A percentile compares a stretch with the other conserved stretches of the same genome.
Conservation (phyloP, 441 rosid species). For the Capsella rubella region DNA sequence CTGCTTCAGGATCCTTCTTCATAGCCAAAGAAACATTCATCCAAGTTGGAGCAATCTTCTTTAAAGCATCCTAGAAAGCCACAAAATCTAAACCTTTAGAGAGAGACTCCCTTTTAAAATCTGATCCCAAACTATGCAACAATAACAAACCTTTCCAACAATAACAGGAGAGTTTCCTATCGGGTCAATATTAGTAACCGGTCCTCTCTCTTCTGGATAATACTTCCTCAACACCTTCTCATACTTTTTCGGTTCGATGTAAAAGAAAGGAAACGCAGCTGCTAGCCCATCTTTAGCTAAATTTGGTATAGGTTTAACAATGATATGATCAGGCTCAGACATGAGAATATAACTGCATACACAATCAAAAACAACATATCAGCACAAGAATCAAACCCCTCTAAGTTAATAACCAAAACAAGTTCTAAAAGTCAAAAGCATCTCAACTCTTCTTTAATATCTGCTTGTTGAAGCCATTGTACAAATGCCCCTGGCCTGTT, state of each 20-base stretch:
- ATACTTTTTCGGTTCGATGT: conserved; percentile 89
- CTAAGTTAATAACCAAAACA: background rate
- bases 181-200: conserved; percentile 78
- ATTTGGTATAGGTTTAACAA: conserved; percentile 96
- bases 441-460: conserved; percentile 89
- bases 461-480: conserved; percentile 91
- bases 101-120: background rate
- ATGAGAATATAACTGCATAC: conserved; percentile 76
- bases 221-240: conserved; percentile 77
- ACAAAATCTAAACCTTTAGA: conserved; percentile 9
- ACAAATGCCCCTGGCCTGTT: conserved; percentile 99
- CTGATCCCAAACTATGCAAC: conserved; percentile 18
- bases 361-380: conserved; percentile 15
- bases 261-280: conserved; percentile 97
- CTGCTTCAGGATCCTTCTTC: conserved; percentile 96
- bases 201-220: conserved; percentile 84
- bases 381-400: background rate
- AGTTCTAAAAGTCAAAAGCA: background rate
- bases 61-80: conserved; percentile 69
- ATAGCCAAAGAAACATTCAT: conserved; percentile 97
- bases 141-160: conserved; percentile 69
- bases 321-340: conserved; percentile 96
- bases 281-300: conserved; percentile 81
- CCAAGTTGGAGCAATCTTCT: conserved; percentile 97
- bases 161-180: conserved; percentile 98